Evolutionary conservation across 768 basidiomycete species (phyloP).

Genomic region (Basidioascus undulatus): DNA sequence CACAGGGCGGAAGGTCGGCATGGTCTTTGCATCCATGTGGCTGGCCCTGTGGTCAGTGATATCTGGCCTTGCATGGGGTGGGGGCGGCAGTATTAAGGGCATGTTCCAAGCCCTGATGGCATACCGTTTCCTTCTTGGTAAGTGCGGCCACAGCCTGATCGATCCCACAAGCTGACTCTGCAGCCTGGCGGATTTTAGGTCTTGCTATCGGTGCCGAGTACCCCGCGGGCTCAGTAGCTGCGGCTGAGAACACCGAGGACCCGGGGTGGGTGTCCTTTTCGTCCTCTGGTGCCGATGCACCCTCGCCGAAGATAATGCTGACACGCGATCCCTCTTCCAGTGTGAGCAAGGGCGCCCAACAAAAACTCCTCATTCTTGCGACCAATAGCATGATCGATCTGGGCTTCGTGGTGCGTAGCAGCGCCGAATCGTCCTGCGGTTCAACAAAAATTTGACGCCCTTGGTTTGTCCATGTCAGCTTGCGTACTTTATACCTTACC

Average conservation of each 20-base stretch:
- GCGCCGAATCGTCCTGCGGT: too few species aligned
- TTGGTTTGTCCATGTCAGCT: not conserved
- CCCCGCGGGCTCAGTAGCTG: conserved; percentile 70
- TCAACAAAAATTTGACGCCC: too few species aligned
- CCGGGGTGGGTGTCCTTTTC: too few species aligned
- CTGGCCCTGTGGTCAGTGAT: conserved; percentile 9
- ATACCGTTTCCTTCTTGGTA: conserved; percentile 66
- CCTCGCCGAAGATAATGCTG: too few species aligned
- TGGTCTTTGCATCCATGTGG: conserved; percentile 27
- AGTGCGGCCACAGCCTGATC: conserved; percentile 51
- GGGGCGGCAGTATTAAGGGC: conserved; percentile 41
- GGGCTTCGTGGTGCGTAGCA: conserved; percentile 8
- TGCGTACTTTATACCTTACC: conserved; percentile 1
- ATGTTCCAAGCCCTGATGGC: conserved; percentile 53
- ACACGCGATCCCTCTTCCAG: not conserved
- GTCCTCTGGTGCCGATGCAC: too few species aligned
- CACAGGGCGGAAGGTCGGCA: conserved; percentile 62
- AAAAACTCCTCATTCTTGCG: conserved; percentile 65
- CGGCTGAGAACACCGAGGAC: conserved; percentile 74
- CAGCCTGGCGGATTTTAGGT: not conserved
- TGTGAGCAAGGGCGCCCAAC: conserved; percentile 54
- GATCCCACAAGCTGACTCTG: too few species aligned
- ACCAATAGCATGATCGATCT: conserved; percentile 30
- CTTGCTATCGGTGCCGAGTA: conserved; percentile 24
- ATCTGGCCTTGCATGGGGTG: conserved; percentile 26